Evolutionary conservation across 2,329 filamentous ascomycete species (phyloP), one percentile per base, ranked within the genome.

Genomic region (Claviceps sp.): DNA sequence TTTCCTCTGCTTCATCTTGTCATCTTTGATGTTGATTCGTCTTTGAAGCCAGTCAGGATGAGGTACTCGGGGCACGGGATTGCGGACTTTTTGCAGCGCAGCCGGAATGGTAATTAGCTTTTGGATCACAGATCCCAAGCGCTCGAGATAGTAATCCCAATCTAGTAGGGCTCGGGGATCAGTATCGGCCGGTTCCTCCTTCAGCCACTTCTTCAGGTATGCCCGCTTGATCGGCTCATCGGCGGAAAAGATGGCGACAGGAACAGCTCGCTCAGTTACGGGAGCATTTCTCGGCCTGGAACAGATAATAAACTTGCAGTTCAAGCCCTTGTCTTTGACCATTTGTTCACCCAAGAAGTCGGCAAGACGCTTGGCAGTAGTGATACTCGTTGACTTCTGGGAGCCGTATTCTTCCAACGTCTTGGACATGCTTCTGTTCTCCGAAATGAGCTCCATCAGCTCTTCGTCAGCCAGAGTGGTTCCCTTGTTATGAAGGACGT

Each of bases 251-350:
- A 99, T 98, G 20, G 93, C 89, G 5, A 98, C 89, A 0, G 93
- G 93, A 53, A 98, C 80, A 22, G 93, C 93, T 60, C 93, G 79
- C 58, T 98, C 94, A 0, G 93, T 98, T 55, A 98, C 90, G 1
- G 93, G 91, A 0, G 91, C 88, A 62, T 87, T 87, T 62, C 83
- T 86, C 4, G 93, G 93, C 56, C 79, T 81, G 14, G 88, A 79
- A 49, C 90, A 95, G 62, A 99, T 96, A 65, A 99, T 96, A 68
- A 97, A 99, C 69, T 97, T 97, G 82, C 93, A 99, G 72, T 98
- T 98, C 59, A 99, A 68, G 3, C 93, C 93, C 68, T 97, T 98
- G 69, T 99, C 94, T 64, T 98, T 98, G 61, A 96, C 83, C 94
- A 99, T 99, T 64, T 95, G 89, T 65, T 96, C 91, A 38, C 93